Conservation (phyloP, 2,329 filamentous ascomycete species). For the Fusarium buxicola region DNA sequence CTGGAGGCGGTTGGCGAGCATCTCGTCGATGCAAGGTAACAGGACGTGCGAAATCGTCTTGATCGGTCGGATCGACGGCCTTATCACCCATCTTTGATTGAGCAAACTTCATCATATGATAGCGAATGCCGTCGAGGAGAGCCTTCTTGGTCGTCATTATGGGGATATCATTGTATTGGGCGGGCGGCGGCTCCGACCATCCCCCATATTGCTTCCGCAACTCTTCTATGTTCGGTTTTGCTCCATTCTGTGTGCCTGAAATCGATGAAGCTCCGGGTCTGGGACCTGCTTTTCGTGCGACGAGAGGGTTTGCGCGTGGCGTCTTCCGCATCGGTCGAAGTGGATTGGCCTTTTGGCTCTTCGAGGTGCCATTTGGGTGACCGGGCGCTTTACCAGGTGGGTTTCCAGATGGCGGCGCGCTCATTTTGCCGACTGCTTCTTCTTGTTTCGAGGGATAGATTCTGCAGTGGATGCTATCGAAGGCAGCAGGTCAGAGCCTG, state of each 20-base stretch:
- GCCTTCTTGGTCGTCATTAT: slow-evolving; percentile 86
- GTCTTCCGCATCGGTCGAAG: slow-evolving; percentile 56
- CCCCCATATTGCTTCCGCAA: slow-evolving; percentile 63
- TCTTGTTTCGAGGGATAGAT: background rate
- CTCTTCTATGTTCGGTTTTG: slow-evolving; percentile 54
- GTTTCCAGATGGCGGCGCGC: slow-evolving; percentile 53
- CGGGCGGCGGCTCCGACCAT: slow-evolving; percentile 66
- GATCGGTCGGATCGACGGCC: slow-evolving; percentile 74
- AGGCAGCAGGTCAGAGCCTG: slow-evolving; percentile 32
- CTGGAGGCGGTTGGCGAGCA: slow-evolving; percentile 75
- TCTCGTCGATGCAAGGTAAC: slow-evolving; percentile 91
- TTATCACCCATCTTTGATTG: slow-evolving; percentile 69
- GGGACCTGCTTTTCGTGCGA: slow-evolving; percentile 61
- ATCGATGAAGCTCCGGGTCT: slow-evolving; percentile 42
- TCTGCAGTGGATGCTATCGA: slow-evolving; percentile 1
- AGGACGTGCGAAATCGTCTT: slow-evolving; percentile 86
- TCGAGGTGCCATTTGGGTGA: slow-evolving; percentile 49
- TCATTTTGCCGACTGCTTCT: slow-evolving; percentile 53
- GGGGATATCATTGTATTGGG: slow-evolving; percentile 68
- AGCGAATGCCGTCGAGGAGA: slow-evolving; percentile 81
- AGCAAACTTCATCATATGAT: slow-evolving; percentile 86
- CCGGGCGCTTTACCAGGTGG: slow-evolving; percentile 46
- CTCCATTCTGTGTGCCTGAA: slow-evolving; percentile 43
- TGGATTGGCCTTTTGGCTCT: slow-evolving; percentile 50
- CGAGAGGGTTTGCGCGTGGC: slow-evolving; percentile 69